Percentiles rank a stretch among this genome's conserved stretches.
Evolutionary conservation across 495 filamentous ascomycete species (phyloP).

Genomic region (Glarea lozoyensis): DNA sequence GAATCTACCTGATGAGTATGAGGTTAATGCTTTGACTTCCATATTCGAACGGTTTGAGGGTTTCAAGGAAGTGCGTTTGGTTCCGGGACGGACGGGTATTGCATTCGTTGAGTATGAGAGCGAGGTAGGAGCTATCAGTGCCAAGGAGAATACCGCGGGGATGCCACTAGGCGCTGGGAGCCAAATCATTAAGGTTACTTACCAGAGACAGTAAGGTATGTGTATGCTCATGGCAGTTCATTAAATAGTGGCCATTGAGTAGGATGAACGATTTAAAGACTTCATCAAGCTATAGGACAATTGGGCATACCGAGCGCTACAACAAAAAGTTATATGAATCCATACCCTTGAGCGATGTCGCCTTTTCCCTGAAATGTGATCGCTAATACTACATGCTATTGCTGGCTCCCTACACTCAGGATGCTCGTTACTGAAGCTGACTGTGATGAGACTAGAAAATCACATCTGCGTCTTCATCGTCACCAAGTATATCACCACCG

Average conservation of each 20-base stretch:
- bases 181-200: conserved; percentile 68
- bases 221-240: too few species aligned
- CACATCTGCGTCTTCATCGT: conserved; percentile 85
- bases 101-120: conserved; percentile 95
- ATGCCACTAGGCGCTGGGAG: conserved; percentile 70
- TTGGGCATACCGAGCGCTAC: not conserved
- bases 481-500: conserved; percentile 54
- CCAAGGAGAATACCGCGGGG: conserved; percentile 91
- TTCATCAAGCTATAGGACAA: too few species aligned
- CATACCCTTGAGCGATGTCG: too few species aligned
- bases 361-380: conserved; percentile 7
- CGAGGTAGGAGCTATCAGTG: conserved; percentile 80
- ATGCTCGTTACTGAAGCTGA: too few species aligned
- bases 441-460: conserved; percentile 85
- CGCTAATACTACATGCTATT: conserved; percentile 21
- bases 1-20: conserved; percentile 81
- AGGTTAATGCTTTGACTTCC: conserved; percentile 64
- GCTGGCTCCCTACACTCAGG: too few species aligned
- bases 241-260: too few species aligned
- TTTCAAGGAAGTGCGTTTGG: conserved; percentile 84
- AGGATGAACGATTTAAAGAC: too few species aligned
- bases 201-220: conserved; percentile 82
- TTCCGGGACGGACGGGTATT: conserved; percentile 81
- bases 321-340: conserved; percentile 4
- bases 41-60: conserved; percentile 90